Evolutionary conservation across 2,329 filamentous ascomycete species (phyloP).

Genomic region (Dothidotthia symphoricarpi): DNA sequence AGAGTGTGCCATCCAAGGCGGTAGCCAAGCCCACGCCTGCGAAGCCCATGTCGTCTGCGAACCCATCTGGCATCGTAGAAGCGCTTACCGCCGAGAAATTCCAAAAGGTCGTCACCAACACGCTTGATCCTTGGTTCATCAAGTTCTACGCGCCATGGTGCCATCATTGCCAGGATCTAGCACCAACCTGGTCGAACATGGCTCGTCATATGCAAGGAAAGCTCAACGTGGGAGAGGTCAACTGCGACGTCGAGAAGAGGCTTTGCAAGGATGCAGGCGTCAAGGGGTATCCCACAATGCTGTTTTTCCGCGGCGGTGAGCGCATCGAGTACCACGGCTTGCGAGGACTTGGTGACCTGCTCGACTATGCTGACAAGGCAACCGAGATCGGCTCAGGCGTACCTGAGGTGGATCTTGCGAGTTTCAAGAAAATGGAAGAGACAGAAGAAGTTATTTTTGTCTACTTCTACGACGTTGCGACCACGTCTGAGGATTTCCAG

Average conservation of each 20-base stretch:
- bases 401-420: slow-evolving; percentile 71
- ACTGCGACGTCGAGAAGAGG: slow-evolving; percentile 80
- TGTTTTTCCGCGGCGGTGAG: slow-evolving; percentile 91
- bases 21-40: slow-evolving; percentile 25
- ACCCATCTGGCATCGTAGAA: slow-evolving; percentile 72
- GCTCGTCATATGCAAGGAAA: slow-evolving; percentile 86
- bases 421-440: slow-evolving; percentile 80
- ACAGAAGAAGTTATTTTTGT: slow-evolving; percentile 94
- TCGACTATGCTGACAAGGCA: slow-evolving; percentile 83
- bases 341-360: slow-evolving; percentile 84
- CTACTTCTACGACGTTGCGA: slow-evolving; percentile 97
- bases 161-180: slow-evolving; percentile 89
- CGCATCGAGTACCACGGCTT: slow-evolving; percentile 90
- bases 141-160: slow-evolving; percentile 99
- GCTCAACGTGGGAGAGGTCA: slow-evolving; percentile 92
- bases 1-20: slow-evolving; percentile 25
- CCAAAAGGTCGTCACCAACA: slow-evolving; percentile 78
- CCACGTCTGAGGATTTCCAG: slow-evolving; percentile 85
- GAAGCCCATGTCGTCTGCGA: slow-evolving; percentile 49
- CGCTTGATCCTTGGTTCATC: slow-evolving; percentile 93
- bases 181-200: slow-evolving; percentile 84
- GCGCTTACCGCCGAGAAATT: slow-evolving; percentile 81
- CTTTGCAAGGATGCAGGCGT: slow-evolving; percentile 91
- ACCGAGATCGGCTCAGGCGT: slow-evolving; percentile 74
- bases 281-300: slow-evolving; percentile 78